Percentiles rank a stretch among this genome's conserved stretches.
phyloP scores from a whole-genome alignment of 306 rosid species.

The Ormosia semicastrata region DNA sequence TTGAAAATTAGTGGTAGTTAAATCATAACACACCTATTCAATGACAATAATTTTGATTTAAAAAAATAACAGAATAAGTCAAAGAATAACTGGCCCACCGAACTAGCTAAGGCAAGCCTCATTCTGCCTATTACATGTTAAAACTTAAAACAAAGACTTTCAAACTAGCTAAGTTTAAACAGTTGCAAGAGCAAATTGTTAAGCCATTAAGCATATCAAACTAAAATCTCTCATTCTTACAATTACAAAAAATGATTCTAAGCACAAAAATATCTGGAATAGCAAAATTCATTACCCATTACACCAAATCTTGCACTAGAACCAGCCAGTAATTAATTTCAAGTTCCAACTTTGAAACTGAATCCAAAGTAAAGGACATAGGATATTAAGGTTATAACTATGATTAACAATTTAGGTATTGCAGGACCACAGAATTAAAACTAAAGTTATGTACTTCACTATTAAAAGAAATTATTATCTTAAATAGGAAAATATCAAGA shows the following conservation, averaged over 20 bases:
- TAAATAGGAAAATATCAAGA: not conserved
- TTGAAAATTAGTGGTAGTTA: not conserved
- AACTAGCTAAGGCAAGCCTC: not conserved
- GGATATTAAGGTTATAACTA: not conserved
- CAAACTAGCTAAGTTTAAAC: not conserved
- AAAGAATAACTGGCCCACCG: not conserved
- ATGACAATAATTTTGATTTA: not conserved
- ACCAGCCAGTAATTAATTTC: not conserved
- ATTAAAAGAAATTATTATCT: slow-evolving; percentile 1
- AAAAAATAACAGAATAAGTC: not conserved
- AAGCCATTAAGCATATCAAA: not conserved
- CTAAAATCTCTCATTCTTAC: not conserved
- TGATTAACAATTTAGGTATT: slow-evolving; percentile 1
- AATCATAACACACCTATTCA: not conserved
- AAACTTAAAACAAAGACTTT: not conserved
- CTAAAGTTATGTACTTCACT: not conserved
- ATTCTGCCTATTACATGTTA: not conserved
- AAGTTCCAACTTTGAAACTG: not conserved
- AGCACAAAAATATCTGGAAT: not conserved
- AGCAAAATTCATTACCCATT: not conserved
- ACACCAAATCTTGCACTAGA: not conserved
- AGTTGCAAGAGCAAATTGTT: not conserved
- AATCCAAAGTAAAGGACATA: not conserved
- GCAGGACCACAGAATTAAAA: not conserved
- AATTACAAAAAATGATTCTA: not conserved